Evolutionary conservation across 139 green algal genomes (phyloP), one percentile per base, ranked within the genome.

Genomic region (Tetradesmus lagerheimii): DNA sequence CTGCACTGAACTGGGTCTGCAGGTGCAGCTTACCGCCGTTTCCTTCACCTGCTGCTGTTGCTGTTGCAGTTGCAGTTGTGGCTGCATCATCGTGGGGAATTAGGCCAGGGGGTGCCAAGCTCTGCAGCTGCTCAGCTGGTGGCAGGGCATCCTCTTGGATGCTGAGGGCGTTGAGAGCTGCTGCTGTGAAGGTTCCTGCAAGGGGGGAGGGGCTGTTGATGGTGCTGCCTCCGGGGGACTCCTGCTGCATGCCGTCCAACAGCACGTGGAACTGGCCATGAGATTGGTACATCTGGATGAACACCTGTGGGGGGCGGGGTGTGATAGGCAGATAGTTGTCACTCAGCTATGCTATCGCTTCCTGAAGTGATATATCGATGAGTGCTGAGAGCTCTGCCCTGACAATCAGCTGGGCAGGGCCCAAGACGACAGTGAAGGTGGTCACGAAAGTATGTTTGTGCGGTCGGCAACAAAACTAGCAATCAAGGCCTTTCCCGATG

Each of bases 261-360:
- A 96, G 93, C 0, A 93, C 84, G 37, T 94, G 91, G 79, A 96
- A 95, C 45, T 92, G 79, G 8, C 92, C 91, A 89, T 96, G 92
- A 53, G 92, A 89, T 14, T 85, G 83, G 75, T 96, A 96, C 93
- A 96, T 96, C 57, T 95, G 87, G 34, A 91, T 85, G 67, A 93
- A 93, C 80, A 93, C 91, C 87, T 92, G 77, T 74, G n/a, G 20
- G 12, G 20, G 6, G 47, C 43, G 20, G 12, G 12, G 20, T 1
- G 47, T n/a, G 66, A 67, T 35, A 5, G 66, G 27, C 20, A 20
- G 66, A 74, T n/a, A n/a, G n/a, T n/a, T n/a, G n/a, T n/a, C n/a
- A n/a, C n/a, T n/a, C n/a, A n/a, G n/a, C n/a, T n/a, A n/a, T n/a
- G n/a, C n/a, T n/a, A n/a, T n/a, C n/a, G n/a, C n/a, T n/a, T n/a